Conservation (phyloP, 1,284 basidiomycete genomes). For the Flammula alnicola region DNA sequence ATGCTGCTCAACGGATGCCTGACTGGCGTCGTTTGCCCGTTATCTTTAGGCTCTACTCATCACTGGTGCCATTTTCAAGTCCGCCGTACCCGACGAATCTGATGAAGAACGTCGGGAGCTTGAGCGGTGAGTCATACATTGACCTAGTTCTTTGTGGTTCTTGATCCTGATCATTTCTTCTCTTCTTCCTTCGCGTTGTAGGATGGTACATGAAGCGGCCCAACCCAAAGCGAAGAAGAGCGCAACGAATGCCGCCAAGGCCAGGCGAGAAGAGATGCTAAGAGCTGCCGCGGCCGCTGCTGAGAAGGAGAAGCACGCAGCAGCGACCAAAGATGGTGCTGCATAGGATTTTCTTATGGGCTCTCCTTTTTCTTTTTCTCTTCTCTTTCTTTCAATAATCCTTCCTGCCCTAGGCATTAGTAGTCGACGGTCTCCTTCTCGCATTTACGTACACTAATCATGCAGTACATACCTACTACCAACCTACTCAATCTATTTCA, state of each 20-base stretch:
- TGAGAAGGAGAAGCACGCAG: constrained; percentile 1
- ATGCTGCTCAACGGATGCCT: background rate
- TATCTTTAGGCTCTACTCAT: constrained; percentile 71
- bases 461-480: too few relatives aligned
- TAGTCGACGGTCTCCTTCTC: too few relatives aligned
- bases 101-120: constrained; percentile 92
- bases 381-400: too few relatives aligned
- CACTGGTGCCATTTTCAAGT: constrained; percentile 88
- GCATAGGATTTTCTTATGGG: background rate
- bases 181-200: constrained; percentile 28
- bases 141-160: background rate
- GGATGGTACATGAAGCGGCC: constrained; percentile 75
- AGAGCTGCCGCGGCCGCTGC: constrained; percentile 26
- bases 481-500: too few relatives aligned
- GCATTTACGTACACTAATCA: too few relatives aligned
- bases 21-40: constrained; percentile 1
- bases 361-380: background rate
- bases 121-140: constrained; percentile 63
- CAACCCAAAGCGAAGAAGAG: constrained; percentile 65
- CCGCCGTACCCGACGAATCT: constrained; percentile 81
- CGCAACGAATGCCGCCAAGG: constrained; percentile 45
- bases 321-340: background rate
- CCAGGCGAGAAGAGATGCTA: constrained; percentile 42
- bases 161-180: constrained; percentile 3
- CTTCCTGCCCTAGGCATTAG: too few relatives aligned